These are phyloP conservation scores for Mortierella sp. DNA, from an alignment of 371 early-diverging fungal species.

Conservation along the genomic window DNA sequence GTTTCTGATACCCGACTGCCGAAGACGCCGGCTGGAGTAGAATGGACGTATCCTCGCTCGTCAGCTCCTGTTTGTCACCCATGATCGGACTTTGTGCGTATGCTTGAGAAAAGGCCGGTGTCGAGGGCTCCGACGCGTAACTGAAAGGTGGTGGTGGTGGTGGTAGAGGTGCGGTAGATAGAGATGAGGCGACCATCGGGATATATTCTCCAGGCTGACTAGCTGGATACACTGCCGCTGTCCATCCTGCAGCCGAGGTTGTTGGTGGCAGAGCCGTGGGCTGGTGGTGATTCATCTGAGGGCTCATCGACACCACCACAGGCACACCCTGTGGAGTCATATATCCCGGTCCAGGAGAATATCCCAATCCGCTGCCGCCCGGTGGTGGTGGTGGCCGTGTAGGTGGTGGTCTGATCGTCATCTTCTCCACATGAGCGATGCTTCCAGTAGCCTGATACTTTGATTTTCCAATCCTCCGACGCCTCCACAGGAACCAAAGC, in stretches of 20 bases:
- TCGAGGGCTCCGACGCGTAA: no score
- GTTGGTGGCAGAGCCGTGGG: no score
- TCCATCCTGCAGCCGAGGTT: not conserved
- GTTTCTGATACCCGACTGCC: not conserved
- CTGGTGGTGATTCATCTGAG: not conserved
- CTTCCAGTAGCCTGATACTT: not conserved
- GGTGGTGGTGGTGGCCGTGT: not conserved
- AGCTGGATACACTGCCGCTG: not conserved
- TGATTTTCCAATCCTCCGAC: not conserved
- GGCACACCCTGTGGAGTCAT: not conserved
- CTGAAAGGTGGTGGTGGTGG: not conserved
- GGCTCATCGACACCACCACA: not conserved
- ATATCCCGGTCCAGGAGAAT: not conserved
- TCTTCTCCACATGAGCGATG: not conserved
- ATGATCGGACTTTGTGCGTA: not conserved
- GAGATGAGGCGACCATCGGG: not conserved
- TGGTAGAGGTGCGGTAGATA: not conserved
- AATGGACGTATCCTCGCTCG: slow-evolving; percentile 6
- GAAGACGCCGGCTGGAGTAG: not conserved
- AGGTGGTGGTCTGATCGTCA: not conserved
- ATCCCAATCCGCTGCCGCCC: no score
- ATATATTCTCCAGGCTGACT: not conserved
- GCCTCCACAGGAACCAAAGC: slow-evolving; percentile 5
- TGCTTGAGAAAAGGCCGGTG: not conserved
- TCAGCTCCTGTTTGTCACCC: slow-evolving; percentile 35